Evolutionary conservation across 768 basidiomycete genomes (phyloP).

Genomic region (Hypholoma fasciculare): DNA sequence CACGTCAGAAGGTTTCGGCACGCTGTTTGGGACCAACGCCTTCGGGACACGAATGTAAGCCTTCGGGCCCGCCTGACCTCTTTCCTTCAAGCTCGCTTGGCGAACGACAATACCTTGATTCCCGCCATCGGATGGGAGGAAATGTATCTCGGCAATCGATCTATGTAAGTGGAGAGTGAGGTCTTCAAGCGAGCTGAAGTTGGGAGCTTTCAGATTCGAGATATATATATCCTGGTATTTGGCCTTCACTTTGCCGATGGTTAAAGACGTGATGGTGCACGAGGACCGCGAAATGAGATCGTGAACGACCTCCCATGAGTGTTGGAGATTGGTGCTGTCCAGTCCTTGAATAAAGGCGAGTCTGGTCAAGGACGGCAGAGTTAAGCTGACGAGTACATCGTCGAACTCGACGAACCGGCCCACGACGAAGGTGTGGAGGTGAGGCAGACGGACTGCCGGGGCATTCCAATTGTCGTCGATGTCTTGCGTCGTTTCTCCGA

Average conservation of each 20-base stretch:
- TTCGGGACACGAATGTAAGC: no score
- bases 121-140: no score
- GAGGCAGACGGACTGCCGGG: background rate
- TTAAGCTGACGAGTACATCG: background rate
- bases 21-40: no score
- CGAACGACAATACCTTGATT: no score
- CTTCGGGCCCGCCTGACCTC: no score
- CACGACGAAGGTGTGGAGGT: background rate
- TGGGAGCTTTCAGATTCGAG: background rate
- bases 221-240: background rate
- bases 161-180: no score
- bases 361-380: background rate
- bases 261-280: background rate
- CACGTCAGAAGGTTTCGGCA: no score
- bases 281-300: background rate
- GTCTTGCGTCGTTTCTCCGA: background rate
- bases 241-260: background rate
- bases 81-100: no score
- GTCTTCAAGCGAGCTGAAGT: no score
- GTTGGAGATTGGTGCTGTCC: background rate
- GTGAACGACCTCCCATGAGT: background rate
- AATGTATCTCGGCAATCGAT: no score
- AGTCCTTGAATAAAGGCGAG: background rate
- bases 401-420: background rate
- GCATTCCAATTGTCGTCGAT: background rate